Evolutionary conservation across 2,329 filamentous ascomycete genomes (phyloP), one percentile per base, ranked within the genome.

Genomic region (Colletotrichum kahawae): DNA sequence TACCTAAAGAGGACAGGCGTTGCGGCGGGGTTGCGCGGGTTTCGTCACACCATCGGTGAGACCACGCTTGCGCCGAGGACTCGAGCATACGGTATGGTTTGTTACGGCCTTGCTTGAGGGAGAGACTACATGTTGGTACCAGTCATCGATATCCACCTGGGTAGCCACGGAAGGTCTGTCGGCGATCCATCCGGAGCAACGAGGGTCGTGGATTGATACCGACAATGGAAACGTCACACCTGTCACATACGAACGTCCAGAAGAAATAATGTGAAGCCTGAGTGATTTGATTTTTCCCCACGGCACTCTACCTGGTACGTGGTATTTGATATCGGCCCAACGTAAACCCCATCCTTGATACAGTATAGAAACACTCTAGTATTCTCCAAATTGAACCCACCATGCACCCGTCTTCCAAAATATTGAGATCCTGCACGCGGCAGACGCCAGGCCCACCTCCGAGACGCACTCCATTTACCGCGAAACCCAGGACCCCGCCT

Each of bases 391-490:
- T 57, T 43, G 18, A 34, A 51, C 59, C 31, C 29, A 21, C 63
- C 33, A 43, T 59, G 27, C 60, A 29, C 24, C 21, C 21, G 21
- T 56, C 57, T 18, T n/a, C 33, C 43, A 56, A 24, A 18, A 24
- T 56, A 33, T 63, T 64, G 4, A 59, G 64, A 59, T 67, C 71
- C 36, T 57, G 29, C 54, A 63, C 51, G 64, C 62, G 70, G 62
- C 27, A 72, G 76, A 77, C 76, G 65, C 76, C 76, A 68, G 75
- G 71, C 64, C 76, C 51, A 65, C 76, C 67, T 33, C 62, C 38
- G 34, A 56, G 54, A 59, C 57, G 36, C 65, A 31, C 18, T 36
- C 56, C 36, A 43, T 24, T 66, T 24, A 51, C 24, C 48, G 57
- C 36, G 51, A 71, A 38, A 59, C 48, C 59, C 62, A 71, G 57